These are phyloP conservation scores for Colletotrichum euphorbiae DNA, from an alignment of 2,329 filamentous ascomycete genomes.

Conservation along the genomic window DNA sequence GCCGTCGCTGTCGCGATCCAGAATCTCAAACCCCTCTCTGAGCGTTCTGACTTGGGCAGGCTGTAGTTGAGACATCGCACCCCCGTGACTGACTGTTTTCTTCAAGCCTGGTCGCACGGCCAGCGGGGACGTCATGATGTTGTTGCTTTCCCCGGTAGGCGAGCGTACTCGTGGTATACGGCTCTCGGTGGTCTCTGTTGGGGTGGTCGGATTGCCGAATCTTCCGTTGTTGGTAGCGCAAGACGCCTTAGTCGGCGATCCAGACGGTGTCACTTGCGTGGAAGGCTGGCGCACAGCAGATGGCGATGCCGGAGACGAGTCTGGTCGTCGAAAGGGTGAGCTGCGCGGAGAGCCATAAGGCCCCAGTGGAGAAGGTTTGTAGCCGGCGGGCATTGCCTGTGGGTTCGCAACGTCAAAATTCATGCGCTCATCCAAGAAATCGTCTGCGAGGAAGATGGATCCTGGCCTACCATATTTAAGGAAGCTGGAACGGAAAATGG, in stretches of 20 bases:
- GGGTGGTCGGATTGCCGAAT: constrained; percentile 56
- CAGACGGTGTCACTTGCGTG: constrained; percentile 63
- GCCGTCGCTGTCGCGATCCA: constrained; percentile 91
- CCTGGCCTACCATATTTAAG: constrained; percentile 35
- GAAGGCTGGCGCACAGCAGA: constrained; percentile 70
- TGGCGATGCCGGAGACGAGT: constrained; percentile 71
- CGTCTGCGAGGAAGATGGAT: constrained; percentile 23
- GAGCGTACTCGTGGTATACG: constrained; percentile 52
- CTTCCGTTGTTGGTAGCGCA: constrained; percentile 44
- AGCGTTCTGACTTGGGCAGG: constrained; percentile 87
- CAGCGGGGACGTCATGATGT: constrained; percentile 53
- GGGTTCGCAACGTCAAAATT: constrained; percentile 37
- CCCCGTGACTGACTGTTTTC: constrained; percentile 57
- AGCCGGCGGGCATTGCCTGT: constrained; percentile 67
- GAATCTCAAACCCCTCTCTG: constrained; percentile 91
- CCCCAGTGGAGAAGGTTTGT: constrained; percentile 78
- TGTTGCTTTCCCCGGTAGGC: constrained; percentile 40
- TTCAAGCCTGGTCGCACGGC: constrained; percentile 48
- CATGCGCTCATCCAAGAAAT: constrained; percentile 31
- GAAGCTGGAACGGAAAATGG: constrained; percentile 15
- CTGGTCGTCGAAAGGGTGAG: constrained; percentile 72
- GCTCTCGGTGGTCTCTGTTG: constrained; percentile 52
- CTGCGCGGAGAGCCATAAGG: constrained; percentile 74
- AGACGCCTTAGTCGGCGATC: constrained; percentile 66
- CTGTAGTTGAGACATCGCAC: constrained; percentile 78